phyloP scores from a whole-genome alignment of 352 stramenopile species.

The Phytophthora ramorum region DNA sequence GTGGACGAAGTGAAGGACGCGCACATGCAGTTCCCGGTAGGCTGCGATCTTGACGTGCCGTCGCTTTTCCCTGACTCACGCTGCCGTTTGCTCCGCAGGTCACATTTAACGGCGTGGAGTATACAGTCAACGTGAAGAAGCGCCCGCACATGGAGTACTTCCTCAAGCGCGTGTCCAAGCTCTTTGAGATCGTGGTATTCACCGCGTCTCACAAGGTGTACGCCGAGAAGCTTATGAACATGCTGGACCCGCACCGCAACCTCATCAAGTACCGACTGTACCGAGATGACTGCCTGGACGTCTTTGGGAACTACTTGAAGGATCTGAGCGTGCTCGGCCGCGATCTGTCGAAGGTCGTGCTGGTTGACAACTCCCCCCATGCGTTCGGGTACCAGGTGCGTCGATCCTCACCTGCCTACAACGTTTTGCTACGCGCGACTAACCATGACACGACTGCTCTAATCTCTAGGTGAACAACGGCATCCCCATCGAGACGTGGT shows the following conservation, averaged over 20 bases:
- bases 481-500: slow-evolving; percentile 99
- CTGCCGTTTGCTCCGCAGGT: slow-evolving; percentile 46
- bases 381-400: slow-evolving; percentile 97
- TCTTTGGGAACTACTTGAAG: slow-evolving; percentile 99
- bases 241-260: slow-evolving; percentile 94
- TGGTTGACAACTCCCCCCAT: slow-evolving; percentile 99
- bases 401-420: background rate
- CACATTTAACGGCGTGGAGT: slow-evolving; percentile 95
- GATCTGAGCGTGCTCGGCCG: slow-evolving; percentile 97
- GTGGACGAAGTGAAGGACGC: slow-evolving; percentile 95
- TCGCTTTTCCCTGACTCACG: background rate
- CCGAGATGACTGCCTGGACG: slow-evolving; percentile 94
- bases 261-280: slow-evolving; percentile 96
- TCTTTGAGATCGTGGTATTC: slow-evolving; percentile 99
- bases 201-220: slow-evolving; percentile 96
- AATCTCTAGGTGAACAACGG: slow-evolving; percentile 92
- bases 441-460: background rate
- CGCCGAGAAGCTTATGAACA: slow-evolving; percentile 97
- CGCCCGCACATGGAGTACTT: slow-evolving; percentile 97
- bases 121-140: slow-evolving; percentile 97
- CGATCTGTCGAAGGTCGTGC: slow-evolving; percentile 88
- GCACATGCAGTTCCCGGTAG: slow-evolving; percentile 96
- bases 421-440: background rate
- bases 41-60: background rate
- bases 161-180: slow-evolving; percentile 88